phyloP scores from a whole-genome alignment of 202 grass and related monocot species.

The Schoenoplectus triqueter region DNA sequence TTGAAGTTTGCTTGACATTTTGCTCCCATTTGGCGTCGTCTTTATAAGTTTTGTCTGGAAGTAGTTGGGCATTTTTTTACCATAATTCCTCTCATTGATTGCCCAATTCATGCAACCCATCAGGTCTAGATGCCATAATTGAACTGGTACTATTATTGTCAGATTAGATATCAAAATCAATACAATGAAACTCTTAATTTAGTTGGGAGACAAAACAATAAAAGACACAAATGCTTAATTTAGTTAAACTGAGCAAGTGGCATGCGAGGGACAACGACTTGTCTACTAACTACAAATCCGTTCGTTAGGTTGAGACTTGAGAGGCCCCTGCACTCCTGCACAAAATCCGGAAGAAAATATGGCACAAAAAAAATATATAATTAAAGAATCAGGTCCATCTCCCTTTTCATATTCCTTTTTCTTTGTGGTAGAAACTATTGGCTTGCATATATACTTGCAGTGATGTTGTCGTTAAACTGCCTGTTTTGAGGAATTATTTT shows the following conservation, averaged over 20 bases:
- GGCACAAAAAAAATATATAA: background rate
- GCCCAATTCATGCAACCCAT: too few relatives aligned
- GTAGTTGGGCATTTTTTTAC: background rate
- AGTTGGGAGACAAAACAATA: slow-evolving; percentile 14
- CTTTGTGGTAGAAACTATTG: background rate
- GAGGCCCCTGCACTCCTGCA: background rate
- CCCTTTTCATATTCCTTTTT: background rate
- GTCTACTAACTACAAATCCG: background rate
- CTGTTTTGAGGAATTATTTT: background rate
- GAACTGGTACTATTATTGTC: slow-evolving; percentile 5
- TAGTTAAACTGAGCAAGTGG: slow-evolving; percentile 3
- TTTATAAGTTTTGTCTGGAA: background rate
- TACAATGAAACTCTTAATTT: background rate
- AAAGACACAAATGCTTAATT: background rate
- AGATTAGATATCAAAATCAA: slow-evolving; percentile 8
- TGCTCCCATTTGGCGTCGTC: background rate
- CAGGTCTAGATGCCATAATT: background rate
- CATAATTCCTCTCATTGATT: background rate
- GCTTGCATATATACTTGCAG: background rate
- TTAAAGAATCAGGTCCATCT: background rate
- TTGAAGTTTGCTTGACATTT: slow-evolving; percentile 2
- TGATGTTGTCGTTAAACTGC: background rate
- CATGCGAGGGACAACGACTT: background rate
- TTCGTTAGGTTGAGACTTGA: background rate
- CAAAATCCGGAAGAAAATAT: background rate